Percentiles rank a stretch among this genome's conserved stretches.
Evolutionary conservation across 495 filamentous ascomycete genomes (phyloP).

Genomic region (Aspergillus nanangensis): DNA sequence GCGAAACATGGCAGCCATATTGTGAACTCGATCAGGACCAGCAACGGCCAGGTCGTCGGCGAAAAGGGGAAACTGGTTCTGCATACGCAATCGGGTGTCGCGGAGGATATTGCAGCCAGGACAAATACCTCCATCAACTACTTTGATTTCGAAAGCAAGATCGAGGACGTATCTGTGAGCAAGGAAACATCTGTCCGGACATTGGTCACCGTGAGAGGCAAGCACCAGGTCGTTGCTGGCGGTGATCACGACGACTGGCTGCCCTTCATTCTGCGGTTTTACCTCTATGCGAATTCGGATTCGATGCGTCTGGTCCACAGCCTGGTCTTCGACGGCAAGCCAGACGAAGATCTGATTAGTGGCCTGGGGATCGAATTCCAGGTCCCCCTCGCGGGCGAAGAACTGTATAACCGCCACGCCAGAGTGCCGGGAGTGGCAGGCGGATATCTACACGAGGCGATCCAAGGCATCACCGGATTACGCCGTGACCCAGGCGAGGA

Average conservation of each 20-base stretch:
- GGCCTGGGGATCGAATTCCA: conserved; percentile 36
- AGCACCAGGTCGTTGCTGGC: conserved; percentile 8
- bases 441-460: conserved; percentile 34
- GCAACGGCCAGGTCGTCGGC: conserved; percentile 31
- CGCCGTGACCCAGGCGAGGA: conserved; percentile 31
- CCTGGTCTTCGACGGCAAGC: conserved; percentile 31
- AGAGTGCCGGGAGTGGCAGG: conserved; percentile 32
- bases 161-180: conserved; percentile 16
- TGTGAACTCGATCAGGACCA: conserved; percentile 27
- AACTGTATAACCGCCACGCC: conserved; percentile 37
- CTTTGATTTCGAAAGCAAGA: conserved; percentile 16
- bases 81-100: conserved; percentile 28
- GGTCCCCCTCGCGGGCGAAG: conserved; percentile 31
- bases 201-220: conserved; percentile 30
- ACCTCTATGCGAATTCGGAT: conserved; percentile 38
- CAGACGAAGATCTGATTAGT: conserved; percentile 29
- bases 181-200: conserved; percentile 19
- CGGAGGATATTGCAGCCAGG: conserved; percentile 19
- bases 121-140: conserved; percentile 14
- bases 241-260: conserved; percentile 26
- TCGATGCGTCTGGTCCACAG: conserved; percentile 33
- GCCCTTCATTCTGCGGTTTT: conserved; percentile 38
- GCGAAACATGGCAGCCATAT: conserved; percentile 28
- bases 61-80: conserved; percentile 37
- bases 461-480: conserved; percentile 38